Evolutionary conservation across 768 basidiomycete genomes (phyloP).

Genomic region (Boletus rubroflammeus): DNA sequence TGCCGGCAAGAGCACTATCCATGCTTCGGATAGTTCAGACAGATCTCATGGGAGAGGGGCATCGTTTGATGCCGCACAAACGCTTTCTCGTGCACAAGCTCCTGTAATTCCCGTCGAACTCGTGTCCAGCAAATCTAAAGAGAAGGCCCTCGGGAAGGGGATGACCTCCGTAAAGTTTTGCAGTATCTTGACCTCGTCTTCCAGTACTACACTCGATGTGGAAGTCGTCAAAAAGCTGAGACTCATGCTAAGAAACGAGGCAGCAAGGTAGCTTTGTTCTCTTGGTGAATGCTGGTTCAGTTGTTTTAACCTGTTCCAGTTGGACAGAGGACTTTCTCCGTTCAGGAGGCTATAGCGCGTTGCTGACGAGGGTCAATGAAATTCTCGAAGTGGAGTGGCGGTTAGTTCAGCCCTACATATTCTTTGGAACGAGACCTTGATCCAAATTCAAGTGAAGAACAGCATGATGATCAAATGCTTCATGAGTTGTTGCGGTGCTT

Average conservation of each 20-base stretch:
- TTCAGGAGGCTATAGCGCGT: conserved; percentile 79
- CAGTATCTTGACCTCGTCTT: conserved; percentile 61
- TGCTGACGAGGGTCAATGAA: conserved; percentile 84
- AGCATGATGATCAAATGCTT: conserved; percentile 93
- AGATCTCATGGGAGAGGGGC: conserved; percentile 52
- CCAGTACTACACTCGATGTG: conserved; percentile 76
- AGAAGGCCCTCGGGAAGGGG: conserved; percentile 50
- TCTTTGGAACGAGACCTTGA: conserved; percentile 5
- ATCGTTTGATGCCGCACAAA: conserved; percentile 53
- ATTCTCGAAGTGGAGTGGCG: conserved; percentile 96
- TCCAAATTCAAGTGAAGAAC: conserved; percentile 73
- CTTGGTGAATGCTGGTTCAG: neutral
- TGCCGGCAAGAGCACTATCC: conserved; percentile 33
- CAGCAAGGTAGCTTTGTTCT: conserved; percentile 58
- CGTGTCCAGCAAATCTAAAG: conserved; percentile 44
- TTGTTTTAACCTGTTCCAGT: conserved; percentile 36
- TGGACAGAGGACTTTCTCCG: conserved; percentile 89
- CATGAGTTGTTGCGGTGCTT: conserved; percentile 91
- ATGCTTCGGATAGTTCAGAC: conserved; percentile 25
- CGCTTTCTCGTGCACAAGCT: conserved; percentile 54
- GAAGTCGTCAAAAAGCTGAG: conserved; percentile 85
- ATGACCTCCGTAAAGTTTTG: conserved; percentile 65
- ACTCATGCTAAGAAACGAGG: conserved; percentile 84
- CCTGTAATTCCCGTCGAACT: conserved; percentile 37
- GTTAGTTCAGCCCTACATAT: conserved; percentile 41